phyloP scores from a whole-genome alignment of 2,329 filamentous ascomycete species.

The Colletotrichum sp. region DNA sequence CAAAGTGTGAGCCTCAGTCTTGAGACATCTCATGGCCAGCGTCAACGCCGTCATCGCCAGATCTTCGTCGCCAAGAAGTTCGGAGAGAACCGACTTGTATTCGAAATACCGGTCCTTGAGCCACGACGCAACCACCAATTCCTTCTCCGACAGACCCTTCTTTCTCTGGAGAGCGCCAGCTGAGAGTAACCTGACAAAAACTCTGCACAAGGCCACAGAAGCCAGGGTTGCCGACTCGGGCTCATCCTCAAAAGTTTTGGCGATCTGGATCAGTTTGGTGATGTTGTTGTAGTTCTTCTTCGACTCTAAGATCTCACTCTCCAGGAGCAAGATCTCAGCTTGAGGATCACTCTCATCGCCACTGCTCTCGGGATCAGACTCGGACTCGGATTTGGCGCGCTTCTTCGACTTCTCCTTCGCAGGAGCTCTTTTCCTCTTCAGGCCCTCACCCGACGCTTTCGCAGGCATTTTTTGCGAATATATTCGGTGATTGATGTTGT shows the following conservation, averaged over 20 bases:
- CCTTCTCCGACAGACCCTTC: constrained; percentile 72
- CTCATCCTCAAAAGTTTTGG: constrained; percentile 53
- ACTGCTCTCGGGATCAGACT: constrained; percentile 10
- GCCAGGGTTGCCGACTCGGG: constrained; percentile 69
- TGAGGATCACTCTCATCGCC: constrained; percentile 59
- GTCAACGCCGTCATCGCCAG: constrained; percentile 76
- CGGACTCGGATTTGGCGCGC: constrained; percentile 52
- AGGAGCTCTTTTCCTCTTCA: constrained; percentile 59
- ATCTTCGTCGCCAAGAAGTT: constrained; percentile 65
- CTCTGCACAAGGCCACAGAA: constrained; percentile 81
- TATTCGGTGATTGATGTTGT: background rate
- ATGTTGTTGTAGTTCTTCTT: constrained; percentile 95
- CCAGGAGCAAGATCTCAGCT: constrained; percentile 74
- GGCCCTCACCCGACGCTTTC: constrained; percentile 31
- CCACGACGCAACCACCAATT: constrained; percentile 78
- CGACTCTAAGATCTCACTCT: constrained; percentile 83
- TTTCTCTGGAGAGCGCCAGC: constrained; percentile 72
- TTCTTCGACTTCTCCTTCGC: constrained; percentile 52
- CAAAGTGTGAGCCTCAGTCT: constrained; percentile 74
- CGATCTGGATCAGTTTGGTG: constrained; percentile 66
- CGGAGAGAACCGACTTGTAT: constrained; percentile 68
- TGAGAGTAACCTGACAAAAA: constrained; percentile 83
- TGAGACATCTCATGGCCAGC: constrained; percentile 82
- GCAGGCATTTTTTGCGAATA: constrained; percentile 30
- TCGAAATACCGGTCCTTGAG: constrained; percentile 76